Evolutionary conservation across 371 early-diverging fungal genomes (phyloP), one percentile per base, ranked within the genome.

Genomic region (Choanephora cucurbitarum): DNA sequence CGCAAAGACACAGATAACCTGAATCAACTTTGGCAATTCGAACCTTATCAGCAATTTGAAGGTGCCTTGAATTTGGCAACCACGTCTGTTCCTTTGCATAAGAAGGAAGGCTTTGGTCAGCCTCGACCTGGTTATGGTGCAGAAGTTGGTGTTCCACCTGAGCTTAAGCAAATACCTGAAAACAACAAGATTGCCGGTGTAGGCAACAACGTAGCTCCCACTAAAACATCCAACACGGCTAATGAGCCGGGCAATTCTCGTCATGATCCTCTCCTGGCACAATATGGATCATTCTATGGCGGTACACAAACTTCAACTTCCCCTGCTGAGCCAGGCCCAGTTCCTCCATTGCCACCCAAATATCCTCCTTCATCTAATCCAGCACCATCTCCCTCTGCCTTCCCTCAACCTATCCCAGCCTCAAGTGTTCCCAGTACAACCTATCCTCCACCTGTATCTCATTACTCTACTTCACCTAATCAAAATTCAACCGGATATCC

Each of bases 1-100:
- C 70, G 77, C 41, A 79, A 79, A 57, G 73, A 69, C 0, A 41
- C 64, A 0, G 75, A 79, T 28, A 76, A 76, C 39, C 43, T 74
- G 61, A 76, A 76, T 52, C 80, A 79, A 34, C 60, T 57, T 5
- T 79, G 80, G 80, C 67, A 67, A 41, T 55, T 74, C 24, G 80
- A 79, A 49, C 69, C 73, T 3, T 74, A 76, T 52, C 67, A 71
- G 10, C 59, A 60, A 11, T 69, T 78, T 52, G 70, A 75, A 48
- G 48, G 55, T 22, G 64, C 79, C 0, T 53, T 78, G 40, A 64
- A 69, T 22, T 58, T 72, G 62, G 75, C 67, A 14, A 64, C 73
- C 0, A 65, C 67, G 4, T 39, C 54, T 18, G 22, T 65, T 2
- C 70, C 73, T 42, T 49, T 75, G 19, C 79, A 78, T 39, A 78